These are phyloP conservation scores for Tolypocladium ovalisporum DNA, from an alignment of 2,329 filamentous ascomycete genomes.

Conservation along the genomic window DNA sequence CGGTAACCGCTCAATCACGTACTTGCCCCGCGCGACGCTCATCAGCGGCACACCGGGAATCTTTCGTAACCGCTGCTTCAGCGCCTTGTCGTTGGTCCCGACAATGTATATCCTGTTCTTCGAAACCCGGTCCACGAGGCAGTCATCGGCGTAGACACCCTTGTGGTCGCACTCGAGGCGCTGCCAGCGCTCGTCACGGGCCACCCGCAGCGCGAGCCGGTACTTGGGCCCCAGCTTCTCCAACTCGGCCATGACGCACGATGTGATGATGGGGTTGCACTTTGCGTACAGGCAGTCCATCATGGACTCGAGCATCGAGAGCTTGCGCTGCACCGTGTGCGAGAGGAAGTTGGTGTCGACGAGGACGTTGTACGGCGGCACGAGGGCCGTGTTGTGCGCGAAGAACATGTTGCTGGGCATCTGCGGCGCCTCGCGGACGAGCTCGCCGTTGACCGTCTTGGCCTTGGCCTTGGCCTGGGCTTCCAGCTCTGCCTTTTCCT, in stretches of 20 bases:
- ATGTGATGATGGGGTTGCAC: conserved; percentile 77
- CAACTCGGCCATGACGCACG: conserved; percentile 67
- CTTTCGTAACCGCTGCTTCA: conserved; percentile 77
- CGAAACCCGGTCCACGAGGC: conserved; percentile 62
- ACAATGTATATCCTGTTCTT: conserved; percentile 72
- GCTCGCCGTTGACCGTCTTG: conserved; percentile 41
- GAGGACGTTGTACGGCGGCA: conserved; percentile 55
- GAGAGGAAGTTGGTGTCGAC: conserved; percentile 87
- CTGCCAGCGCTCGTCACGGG: conserved; percentile 82
- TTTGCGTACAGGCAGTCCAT: conserved; percentile 94
- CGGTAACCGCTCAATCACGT: conserved; percentile 84
- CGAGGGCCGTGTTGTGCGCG: conserved; percentile 74
- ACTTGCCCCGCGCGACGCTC: conserved; percentile 80
- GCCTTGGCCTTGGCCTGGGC: conserved; percentile 47
- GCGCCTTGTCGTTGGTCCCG: conserved; percentile 65
- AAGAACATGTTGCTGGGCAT: conserved; percentile 81
- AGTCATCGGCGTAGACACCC: conserved; percentile 74
- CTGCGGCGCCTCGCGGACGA: conserved; percentile 72
- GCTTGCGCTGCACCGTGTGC: conserved; percentile 83
- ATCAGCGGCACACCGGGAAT: conserved; percentile 56
- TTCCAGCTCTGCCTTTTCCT: conserved; percentile 50
- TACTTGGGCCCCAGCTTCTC: conserved; percentile 88
- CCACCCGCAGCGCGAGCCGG: conserved; percentile 73
- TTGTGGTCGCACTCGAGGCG: conserved; percentile 83
- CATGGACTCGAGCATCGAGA: conserved; percentile 76